phyloP scores from a whole-genome alignment of 306 rosid species.

The Lablab purpureus region DNA sequence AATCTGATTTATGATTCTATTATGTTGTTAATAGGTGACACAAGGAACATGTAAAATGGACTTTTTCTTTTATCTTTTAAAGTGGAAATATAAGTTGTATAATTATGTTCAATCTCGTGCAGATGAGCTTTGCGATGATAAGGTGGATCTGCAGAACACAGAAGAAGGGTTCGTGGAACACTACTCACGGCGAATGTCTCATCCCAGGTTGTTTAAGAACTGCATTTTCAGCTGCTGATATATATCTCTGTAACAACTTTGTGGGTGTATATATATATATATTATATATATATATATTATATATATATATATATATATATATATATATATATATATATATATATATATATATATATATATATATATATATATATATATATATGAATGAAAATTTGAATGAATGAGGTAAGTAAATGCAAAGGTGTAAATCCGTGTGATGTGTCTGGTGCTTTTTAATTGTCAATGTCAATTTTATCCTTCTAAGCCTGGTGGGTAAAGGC shows the following conservation, averaged over 20 bases:
- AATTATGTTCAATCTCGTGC: slow-evolving; percentile 33
- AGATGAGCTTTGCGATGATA: slow-evolving; percentile 82
- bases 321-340: too few species aligned
- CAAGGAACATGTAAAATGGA: neutral
- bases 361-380: too few species aligned
- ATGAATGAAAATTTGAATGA: slow-evolving; percentile 34
- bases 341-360: too few species aligned
- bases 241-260: too few species aligned
- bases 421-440: slow-evolving; percentile 17
- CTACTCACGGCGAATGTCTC: slow-evolving; percentile 77
- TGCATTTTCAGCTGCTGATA: slow-evolving; percentile 40
- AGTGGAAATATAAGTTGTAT: slow-evolving; percentile 5
- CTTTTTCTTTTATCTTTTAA: neutral
- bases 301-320: too few species aligned
- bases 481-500: slow-evolving; percentile 45
- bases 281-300: too few species aligned
- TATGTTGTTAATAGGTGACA: neutral
- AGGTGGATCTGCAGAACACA: slow-evolving; percentile 64
- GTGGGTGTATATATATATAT: too few species aligned
- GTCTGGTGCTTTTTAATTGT: slow-evolving; percentile 11
- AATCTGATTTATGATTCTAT: neutral
- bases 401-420: neutral
- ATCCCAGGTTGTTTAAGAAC: slow-evolving; percentile 69
- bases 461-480: slow-evolving; percentile 29
- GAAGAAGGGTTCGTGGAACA: slow-evolving; percentile 92